phyloP scores from a whole-genome alignment of 148 eudicot genomes.

The Silene conica region DNA sequence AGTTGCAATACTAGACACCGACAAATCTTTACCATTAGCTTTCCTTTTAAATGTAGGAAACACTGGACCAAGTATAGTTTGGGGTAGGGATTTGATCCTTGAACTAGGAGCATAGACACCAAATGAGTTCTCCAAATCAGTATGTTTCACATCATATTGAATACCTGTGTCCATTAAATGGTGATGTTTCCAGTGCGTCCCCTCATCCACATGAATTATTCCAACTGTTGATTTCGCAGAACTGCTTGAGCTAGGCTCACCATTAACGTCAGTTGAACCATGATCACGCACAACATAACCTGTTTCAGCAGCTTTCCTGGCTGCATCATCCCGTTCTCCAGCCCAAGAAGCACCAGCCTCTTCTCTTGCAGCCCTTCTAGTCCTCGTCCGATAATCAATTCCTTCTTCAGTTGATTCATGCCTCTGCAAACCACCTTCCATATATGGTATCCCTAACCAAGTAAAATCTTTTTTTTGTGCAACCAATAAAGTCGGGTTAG shows the following conservation, averaged over 20 bases:
- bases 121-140: constrained; percentile 91
- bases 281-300: constrained; percentile 62
- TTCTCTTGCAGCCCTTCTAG: constrained; percentile 85
- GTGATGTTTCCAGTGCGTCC: constrained; percentile 75
- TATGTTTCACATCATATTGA: constrained; percentile 91
- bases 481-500: constrained; percentile 72
- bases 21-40: constrained; percentile 52
- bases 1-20: constrained; percentile 36
- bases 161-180: constrained; percentile 88
- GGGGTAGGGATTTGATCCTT: constrained; percentile 50
- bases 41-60: constrained; percentile 63
- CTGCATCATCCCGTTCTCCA: constrained; percentile 73
- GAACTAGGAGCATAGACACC: constrained; percentile 59
- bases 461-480: constrained; percentile 87
- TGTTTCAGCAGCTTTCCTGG: constrained; percentile 56
- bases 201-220: constrained; percentile 58
- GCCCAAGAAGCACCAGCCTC: constrained; percentile 51
- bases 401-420: constrained; percentile 94
- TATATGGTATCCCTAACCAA: constrained; percentile 87
- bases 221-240: constrained; percentile 26
- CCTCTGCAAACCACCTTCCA: constrained; percentile 51
- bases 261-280: constrained; percentile 38
- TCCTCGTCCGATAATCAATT: constrained; percentile 79
- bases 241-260: constrained; percentile 30
- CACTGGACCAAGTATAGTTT: constrained; percentile 51